phyloP scores from a whole-genome alignment of 257 asterid species.

The Solanum piurae region DNA sequence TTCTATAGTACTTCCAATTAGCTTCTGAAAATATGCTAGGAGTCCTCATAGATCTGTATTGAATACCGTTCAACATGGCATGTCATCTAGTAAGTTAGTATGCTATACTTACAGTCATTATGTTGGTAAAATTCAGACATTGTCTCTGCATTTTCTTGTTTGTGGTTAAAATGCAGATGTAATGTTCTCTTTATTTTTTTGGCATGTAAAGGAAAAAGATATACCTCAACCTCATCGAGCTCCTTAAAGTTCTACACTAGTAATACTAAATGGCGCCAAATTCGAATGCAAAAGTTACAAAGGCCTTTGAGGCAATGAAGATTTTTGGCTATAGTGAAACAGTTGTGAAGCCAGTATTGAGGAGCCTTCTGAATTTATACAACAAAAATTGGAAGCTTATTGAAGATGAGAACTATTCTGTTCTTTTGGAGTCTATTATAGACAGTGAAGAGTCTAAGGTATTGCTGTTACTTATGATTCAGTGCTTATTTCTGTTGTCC shows the following conservation, averaged over 20 bases:
- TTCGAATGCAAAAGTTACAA: not conserved
- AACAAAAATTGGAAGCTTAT: slow-evolving; percentile 28
- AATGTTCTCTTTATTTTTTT: not conserved
- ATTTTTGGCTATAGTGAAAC: slow-evolving; percentile 16
- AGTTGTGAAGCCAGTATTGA: slow-evolving; percentile 27
- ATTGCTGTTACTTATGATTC: not conserved
- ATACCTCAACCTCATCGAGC: not conserved
- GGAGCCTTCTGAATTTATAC: slow-evolving; percentile 18
- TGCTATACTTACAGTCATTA: not conserved
- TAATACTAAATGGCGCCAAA: slow-evolving; percentile 16
- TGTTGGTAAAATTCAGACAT: not conserved
- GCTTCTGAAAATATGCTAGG: not conserved
- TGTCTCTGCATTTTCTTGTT: not conserved
- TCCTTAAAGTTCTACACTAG: not conserved
- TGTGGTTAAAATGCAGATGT: not conserved
- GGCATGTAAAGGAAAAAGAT: not conserved
- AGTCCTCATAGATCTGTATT: not conserved
- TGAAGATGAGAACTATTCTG: slow-evolving; percentile 29
- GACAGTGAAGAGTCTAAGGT: slow-evolving; percentile 30
- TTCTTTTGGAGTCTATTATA: slow-evolving; percentile 30
- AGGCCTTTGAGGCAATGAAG: slow-evolving; percentile 34
- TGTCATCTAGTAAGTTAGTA: not conserved
- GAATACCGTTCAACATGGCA: not conserved
- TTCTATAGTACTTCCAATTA: not conserved
- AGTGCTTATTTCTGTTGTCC: not conserved